phyloP scores from a whole-genome alignment of 169 alveolate species.

The Plasmodium gonderi region DNA sequence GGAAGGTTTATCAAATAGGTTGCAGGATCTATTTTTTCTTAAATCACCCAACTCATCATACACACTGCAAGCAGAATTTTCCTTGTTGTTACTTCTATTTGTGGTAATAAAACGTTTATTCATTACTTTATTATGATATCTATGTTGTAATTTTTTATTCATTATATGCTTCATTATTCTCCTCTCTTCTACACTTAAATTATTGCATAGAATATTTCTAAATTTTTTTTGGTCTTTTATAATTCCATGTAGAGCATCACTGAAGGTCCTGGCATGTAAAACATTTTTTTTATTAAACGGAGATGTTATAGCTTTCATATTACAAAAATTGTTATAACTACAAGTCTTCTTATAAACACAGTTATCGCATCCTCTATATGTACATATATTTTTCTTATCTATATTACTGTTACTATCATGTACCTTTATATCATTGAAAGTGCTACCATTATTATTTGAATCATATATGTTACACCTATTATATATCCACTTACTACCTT shows the following conservation, averaged over 20 bases:
- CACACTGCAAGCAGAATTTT: background rate
- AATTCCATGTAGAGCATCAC: background rate
- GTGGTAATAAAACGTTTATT: background rate
- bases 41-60: background rate
- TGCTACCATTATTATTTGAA: background rate
- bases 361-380: constrained; percentile 13
- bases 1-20: background rate
- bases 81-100: background rate
- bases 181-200: background rate
- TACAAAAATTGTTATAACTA: constrained; percentile 14
- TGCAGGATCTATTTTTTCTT: background rate
- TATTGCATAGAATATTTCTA: background rate
- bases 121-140: background rate
- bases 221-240: background rate
- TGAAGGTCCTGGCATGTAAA: background rate
- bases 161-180: background rate
- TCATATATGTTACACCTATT: constrained; percentile 2
- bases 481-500: background rate
- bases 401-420: constrained; percentile 8
- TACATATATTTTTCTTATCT: constrained; percentile 33
- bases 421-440: background rate
- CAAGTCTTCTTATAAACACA: constrained; percentile 46
- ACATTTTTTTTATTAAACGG: constrained; percentile 1
- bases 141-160: constrained; percentile 10
- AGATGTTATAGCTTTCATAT: background rate